Conservation (phyloP, 768 basidiomycete species). For the Kwoniella newhampshirensis region DNA sequence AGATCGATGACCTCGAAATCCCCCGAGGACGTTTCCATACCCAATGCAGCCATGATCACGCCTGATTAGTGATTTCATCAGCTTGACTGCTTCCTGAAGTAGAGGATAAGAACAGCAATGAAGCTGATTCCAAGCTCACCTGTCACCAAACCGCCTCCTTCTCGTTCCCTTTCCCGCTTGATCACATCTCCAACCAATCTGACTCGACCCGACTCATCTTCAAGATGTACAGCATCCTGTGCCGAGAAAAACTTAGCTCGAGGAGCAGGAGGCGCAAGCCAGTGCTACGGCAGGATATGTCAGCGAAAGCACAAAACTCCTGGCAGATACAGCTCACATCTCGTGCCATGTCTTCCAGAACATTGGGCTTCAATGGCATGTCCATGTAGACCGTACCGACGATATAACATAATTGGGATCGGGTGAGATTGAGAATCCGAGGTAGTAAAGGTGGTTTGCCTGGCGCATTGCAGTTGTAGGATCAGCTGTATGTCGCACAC, state of each 20-base stretch:
- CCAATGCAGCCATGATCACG: conserved; percentile 82
- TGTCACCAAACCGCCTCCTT: conserved; percentile 65
- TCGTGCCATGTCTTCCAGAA: conserved; percentile 89
- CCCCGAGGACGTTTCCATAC: conserved; percentile 81
- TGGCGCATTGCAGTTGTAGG: no score
- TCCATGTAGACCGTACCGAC: conserved; percentile 97
- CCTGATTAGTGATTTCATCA: conserved; percentile 53
- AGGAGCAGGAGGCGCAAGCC: conserved; percentile 79
- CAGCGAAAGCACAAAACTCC: neutral
- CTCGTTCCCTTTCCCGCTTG: conserved; percentile 55
- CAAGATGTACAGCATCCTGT: conserved; percentile 80
- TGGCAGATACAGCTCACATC: conserved; percentile 64
- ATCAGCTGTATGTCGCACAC: neutral
- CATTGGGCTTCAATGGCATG: conserved; percentile 97
- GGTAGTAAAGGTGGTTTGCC: conserved; percentile 28
- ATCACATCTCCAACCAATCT: conserved; percentile 76
- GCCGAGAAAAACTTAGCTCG: conserved; percentile 70
- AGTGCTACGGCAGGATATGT: conserved; percentile 62
- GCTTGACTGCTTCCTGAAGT: neutral
- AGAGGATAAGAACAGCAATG: no score
- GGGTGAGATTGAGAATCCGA: conserved; percentile 64
- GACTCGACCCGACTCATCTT: conserved; percentile 94
- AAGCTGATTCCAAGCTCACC: no score
- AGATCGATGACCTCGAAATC: conserved; percentile 92
- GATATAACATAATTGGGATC: conserved; percentile 81